Evolutionary conservation across 768 basidiomycete genomes (phyloP), one percentile per base, ranked within the genome.

Genomic region (Chalciporus chontae): DNA sequence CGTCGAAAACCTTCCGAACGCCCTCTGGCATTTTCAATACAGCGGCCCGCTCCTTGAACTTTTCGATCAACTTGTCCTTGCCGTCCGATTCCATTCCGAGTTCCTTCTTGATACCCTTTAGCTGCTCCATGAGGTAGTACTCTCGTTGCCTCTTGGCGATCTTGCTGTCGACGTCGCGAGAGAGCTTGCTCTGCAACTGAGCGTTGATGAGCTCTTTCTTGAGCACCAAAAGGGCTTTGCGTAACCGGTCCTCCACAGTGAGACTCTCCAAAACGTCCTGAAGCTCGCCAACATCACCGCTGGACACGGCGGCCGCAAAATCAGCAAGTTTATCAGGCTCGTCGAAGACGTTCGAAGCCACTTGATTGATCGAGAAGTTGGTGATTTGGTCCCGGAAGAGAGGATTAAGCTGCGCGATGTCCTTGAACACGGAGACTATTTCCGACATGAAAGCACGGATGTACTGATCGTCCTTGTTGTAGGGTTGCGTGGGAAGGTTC

Each of bases 121-220:
- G 79, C 69, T 97, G 94, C 65, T 97, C 94, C 90, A 94, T 94
- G 45, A 97, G 75, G 63, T 94, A 96, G 58, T 94, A 94, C 71
- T 96, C 94, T 47, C 93, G 75, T 64, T 96, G 94, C 5, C 94
- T 78, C 65, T 95, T 94, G 10, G 91, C 91, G 52, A 97, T 94
- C 73, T 94, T 96, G 75, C 74, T 82, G 63, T 98, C 93, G 1
- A 98, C 94, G 59, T 98, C 94, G 15, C 90, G 78, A 1, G 86
- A 84, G 49, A 98, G 86, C 70, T 95, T 96, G 60, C 81, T 84
- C 69, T 96, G 95, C 43, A 98, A 71, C 64, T 97, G 93, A 0
- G 94, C 93, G 57, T 97, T 97, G 68, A 97, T 96, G 27, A 97
- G 78, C 66, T 98, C 96, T 70, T 97, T 98, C 78, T 98, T 98